Conservation (phyloP, 148 eudicot species). For the Rhododendron henanense region DNA sequence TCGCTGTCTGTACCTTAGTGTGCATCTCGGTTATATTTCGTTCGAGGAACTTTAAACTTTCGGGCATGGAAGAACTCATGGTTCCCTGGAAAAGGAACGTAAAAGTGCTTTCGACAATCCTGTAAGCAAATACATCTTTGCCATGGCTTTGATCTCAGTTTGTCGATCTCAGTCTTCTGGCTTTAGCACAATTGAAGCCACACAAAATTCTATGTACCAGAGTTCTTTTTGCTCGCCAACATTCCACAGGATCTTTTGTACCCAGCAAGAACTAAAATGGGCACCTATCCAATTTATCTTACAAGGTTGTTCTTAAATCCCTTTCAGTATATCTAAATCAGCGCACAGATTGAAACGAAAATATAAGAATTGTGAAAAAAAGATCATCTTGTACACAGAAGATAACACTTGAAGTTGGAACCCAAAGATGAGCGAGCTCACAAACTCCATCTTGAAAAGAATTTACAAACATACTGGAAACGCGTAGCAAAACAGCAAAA, state of each 20-base stretch:
- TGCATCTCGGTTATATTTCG: not conserved
- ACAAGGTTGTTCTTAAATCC: not conserved
- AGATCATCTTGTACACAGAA: not conserved
- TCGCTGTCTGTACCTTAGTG: not conserved
- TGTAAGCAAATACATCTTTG: not conserved
- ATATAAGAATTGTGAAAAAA: not conserved
- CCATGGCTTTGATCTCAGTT: not conserved
- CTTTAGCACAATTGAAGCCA: not conserved
- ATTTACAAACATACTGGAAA: not conserved
- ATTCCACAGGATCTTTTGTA: not conserved
- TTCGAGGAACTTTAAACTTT: not conserved
- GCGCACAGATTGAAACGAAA: not conserved
- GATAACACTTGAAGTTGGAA: not conserved
- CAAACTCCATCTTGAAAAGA: not conserved
- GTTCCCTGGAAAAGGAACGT: not conserved
- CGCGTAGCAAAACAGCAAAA: not conserved
- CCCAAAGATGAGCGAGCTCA: not conserved
- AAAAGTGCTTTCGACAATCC: not conserved
- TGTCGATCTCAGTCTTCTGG: not conserved
- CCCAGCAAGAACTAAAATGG: not conserved
- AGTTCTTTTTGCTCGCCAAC: not conserved
- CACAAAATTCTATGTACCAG: not conserved
- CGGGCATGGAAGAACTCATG: not conserved
- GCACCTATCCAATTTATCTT: not conserved
- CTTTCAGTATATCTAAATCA: not conserved